Conservation (phyloP, 1,284 basidiomycete species). For the Vanrija sp. region DNA sequence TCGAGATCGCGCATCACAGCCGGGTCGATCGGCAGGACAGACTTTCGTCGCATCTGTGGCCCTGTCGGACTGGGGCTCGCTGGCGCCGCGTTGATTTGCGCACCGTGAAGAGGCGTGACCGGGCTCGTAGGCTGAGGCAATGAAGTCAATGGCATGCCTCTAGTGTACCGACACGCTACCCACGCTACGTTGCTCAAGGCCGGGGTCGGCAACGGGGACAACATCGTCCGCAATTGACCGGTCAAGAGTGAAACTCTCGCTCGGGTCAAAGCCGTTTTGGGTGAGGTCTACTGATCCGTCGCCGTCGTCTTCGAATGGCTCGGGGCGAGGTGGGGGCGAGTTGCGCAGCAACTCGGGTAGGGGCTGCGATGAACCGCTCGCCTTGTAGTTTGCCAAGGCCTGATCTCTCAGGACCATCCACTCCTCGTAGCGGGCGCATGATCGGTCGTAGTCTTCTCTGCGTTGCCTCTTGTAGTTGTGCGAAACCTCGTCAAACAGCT, state of each 20-base stretch:
- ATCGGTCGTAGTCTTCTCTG: constrained; percentile 79
- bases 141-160: background rate
- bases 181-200: constrained; percentile 59
- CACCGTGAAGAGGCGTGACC: background rate
- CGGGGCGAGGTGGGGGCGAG: constrained; percentile 64
- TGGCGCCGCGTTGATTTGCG: constrained; percentile 15
- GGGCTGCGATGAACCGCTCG: constrained; percentile 61
- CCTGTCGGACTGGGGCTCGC: constrained; percentile 12
- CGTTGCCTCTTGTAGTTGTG: constrained; percentile 88
- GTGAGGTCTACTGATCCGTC: constrained; percentile 83
- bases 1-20: constrained; percentile 81
- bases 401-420: constrained; percentile 75
- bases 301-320: constrained; percentile 71
- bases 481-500: constrained; percentile 90
- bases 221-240: constrained; percentile 72
- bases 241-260: constrained; percentile 62
- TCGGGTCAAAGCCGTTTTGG: constrained; percentile 72
- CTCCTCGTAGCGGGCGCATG: constrained; percentile 71
- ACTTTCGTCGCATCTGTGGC: constrained; percentile 37
- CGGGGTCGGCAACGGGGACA: constrained; percentile 84
- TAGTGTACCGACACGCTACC: constrained; percentile 12
- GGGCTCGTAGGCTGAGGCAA: constrained; percentile 3
- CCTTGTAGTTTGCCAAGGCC: constrained; percentile 64
- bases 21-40: constrained; percentile 65
- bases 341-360: constrained; percentile 65